Percentiles rank a stretch among this genome's conserved stretches.
Evolutionary conservation across 225 moss, liverwort and hornwort species (phyloP).

Genomic region (Polytrichum commune): DNA sequence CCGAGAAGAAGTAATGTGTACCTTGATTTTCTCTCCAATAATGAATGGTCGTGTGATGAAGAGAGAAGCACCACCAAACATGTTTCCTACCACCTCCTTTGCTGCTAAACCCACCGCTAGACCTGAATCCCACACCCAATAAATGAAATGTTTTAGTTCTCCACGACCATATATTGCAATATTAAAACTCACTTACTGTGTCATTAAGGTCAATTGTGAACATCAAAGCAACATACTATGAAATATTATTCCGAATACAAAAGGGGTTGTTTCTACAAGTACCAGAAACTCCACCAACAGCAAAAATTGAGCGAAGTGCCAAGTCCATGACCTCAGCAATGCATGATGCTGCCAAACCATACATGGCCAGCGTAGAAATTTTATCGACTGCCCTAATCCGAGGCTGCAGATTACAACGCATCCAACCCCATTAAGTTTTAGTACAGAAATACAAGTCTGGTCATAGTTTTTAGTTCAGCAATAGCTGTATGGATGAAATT

Average conservation of each 20-base stretch:
- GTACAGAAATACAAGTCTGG: too few relatives aligned
- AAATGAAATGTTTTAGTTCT: too few relatives aligned
- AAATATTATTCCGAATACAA: too few relatives aligned
- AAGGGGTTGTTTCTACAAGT: slow-evolving; percentile 4
- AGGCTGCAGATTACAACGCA: slow-evolving; percentile 45
- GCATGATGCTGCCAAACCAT: slow-evolving; percentile 49
- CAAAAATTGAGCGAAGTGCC: slow-evolving; percentile 77
- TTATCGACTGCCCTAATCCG: slow-evolving; percentile 68
- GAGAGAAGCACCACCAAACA: slow-evolving; percentile 79
- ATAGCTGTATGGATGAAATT: background rate
- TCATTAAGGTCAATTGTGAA: too few relatives aligned
- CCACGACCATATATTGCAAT: too few relatives aligned
- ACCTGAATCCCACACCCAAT: slow-evolving; percentile 36
- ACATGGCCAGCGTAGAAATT: slow-evolving; percentile 56
- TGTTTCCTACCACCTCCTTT: slow-evolving; percentile 86
- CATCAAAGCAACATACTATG: too few relatives aligned
- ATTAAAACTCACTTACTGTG: too few relatives aligned
- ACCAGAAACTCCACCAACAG: slow-evolving; percentile 91
- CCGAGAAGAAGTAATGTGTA: background rate
- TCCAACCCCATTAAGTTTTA: background rate
- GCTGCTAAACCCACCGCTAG: slow-evolving; percentile 81
- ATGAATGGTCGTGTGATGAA: slow-evolving; percentile 69
- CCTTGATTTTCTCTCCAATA: slow-evolving; percentile 82
- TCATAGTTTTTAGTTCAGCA: background rate
- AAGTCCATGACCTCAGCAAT: slow-evolving; percentile 74